A percentile compares a stretch with the other conserved stretches of the same genome.
Evolutionary conservation across 495 filamentous ascomycete genomes (phyloP).

Genomic region (Penicillium argentinense): DNA sequence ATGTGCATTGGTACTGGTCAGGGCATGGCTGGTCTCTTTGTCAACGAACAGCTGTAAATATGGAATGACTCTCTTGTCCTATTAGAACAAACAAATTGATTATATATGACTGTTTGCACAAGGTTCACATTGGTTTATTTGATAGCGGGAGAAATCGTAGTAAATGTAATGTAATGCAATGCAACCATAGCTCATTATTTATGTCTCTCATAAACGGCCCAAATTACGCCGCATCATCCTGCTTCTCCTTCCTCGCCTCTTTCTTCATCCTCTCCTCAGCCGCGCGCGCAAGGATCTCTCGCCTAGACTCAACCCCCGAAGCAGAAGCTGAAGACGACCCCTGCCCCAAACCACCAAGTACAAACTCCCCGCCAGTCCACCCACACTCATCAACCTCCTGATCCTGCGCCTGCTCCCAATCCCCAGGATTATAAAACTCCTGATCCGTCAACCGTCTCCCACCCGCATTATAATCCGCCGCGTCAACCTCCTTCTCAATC

Average conservation of each 20-base stretch:
- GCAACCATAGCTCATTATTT: neutral
- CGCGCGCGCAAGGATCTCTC: constrained; percentile 73
- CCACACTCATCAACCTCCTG: constrained; percentile 72
- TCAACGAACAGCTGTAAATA: constrained; percentile 66
- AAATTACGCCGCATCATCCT: constrained; percentile 20
- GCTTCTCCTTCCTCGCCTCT: constrained; percentile 41
- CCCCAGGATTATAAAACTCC: constrained; percentile 69
- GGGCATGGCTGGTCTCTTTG: constrained; percentile 85
- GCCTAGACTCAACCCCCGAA: constrained; percentile 46
- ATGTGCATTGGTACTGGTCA: constrained; percentile 86
- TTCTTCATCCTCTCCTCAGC: constrained; percentile 71
- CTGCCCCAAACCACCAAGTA: constrained; percentile 64
- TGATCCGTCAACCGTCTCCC: constrained; percentile 63
- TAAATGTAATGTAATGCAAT: neutral
- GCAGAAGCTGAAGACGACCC: constrained; percentile 23
- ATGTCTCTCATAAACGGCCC: too few relatives aligned
- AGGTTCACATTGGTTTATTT: too few relatives aligned
- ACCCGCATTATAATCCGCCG: constrained; percentile 69
- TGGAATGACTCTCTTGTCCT: neutral
- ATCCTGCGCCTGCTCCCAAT: constrained; percentile 46
- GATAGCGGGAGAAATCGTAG: too few relatives aligned
- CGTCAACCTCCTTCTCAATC: constrained; percentile 85
- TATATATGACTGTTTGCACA: neutral
- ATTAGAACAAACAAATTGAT: neutral
- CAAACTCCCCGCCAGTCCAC: constrained; percentile 86